phyloP scores from a whole-genome alignment of 345 rosid genomes.

The Eucalyptus melliodora region DNA sequence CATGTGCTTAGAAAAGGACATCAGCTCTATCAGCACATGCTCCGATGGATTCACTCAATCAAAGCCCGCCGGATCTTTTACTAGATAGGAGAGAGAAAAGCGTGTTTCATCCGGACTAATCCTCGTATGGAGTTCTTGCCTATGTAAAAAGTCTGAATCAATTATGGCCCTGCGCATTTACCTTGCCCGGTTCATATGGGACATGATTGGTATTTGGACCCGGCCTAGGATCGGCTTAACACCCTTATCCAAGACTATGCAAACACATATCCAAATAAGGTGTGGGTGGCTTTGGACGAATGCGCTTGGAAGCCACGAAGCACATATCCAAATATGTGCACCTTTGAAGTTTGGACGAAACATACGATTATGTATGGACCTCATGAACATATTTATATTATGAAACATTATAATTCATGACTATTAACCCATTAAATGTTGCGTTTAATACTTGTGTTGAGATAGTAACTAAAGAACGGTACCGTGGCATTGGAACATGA shows the following conservation, averaged over 20 bases:
- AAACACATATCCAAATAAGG: not conserved
- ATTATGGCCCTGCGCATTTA: not conserved
- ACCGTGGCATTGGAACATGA: too few species aligned
- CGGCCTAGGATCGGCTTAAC: not conserved
- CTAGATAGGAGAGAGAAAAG: not conserved
- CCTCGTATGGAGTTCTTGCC: not conserved
- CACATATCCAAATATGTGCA: too few species aligned
- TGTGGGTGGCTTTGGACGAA: not conserved
- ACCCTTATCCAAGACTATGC: not conserved
- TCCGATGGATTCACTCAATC: not conserved
- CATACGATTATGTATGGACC: too few species aligned
- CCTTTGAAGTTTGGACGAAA: too few species aligned
- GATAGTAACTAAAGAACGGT: rapidly evolving
- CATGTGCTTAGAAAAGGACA: constrained; percentile 8
- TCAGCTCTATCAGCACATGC: not conserved
- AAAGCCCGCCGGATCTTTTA: not conserved
- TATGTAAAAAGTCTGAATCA: not conserved
- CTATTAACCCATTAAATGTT: too few species aligned
- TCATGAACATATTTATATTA: too few species aligned
- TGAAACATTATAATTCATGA: too few species aligned
- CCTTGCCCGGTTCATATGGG: not conserved
- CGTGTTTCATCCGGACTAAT: not conserved
- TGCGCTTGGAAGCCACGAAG: not conserved
- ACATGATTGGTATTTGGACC: not conserved
- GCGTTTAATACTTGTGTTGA: too few species aligned